These are phyloP conservation scores for Kwoniella europaea DNA, from an alignment of 768 basidiomycete species.

Conservation along the genomic window DNA sequence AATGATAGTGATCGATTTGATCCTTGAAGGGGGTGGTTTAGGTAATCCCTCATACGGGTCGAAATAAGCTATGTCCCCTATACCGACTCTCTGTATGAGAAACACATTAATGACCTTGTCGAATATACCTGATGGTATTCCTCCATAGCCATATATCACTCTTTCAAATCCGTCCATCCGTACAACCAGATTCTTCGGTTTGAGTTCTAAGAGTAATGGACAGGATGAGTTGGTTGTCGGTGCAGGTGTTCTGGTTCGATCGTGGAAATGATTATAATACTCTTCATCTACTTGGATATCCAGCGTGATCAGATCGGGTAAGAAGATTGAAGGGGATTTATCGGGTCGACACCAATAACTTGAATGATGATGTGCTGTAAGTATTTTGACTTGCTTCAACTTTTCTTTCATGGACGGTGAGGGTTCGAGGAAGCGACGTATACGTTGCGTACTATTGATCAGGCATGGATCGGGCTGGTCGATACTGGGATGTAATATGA, in stretches of 20 bases:
- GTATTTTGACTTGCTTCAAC: not conserved
- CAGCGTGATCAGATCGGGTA: not conserved
- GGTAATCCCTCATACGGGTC: not conserved
- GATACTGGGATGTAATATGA: not conserved
- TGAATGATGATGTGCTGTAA: not conserved
- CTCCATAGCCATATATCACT: not conserved
- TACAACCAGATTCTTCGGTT: not conserved
- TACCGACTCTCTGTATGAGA: not conserved
- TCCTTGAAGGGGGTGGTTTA: not conserved
- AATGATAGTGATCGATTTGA: not conserved
- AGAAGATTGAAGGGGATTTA: not conserved
- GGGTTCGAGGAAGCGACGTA: not conserved
- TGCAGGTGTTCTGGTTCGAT: not conserved
- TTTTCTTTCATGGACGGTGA: not conserved
- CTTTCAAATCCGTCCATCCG: not conserved
- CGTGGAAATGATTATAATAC: not conserved
- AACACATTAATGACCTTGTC: not conserved
- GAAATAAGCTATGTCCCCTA: not conserved
- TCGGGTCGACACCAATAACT: not conserved
- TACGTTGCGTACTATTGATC: not conserved
- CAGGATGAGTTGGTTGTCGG: not conserved
- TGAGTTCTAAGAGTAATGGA: not conserved
- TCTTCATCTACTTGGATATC: not conserved
- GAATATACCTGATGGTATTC: not conserved
- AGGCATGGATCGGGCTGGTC: not conserved